Base-by-base conservation (phyloP, 2,329 filamentous ascomycete species). In the Aspergillus terreus region DNA sequence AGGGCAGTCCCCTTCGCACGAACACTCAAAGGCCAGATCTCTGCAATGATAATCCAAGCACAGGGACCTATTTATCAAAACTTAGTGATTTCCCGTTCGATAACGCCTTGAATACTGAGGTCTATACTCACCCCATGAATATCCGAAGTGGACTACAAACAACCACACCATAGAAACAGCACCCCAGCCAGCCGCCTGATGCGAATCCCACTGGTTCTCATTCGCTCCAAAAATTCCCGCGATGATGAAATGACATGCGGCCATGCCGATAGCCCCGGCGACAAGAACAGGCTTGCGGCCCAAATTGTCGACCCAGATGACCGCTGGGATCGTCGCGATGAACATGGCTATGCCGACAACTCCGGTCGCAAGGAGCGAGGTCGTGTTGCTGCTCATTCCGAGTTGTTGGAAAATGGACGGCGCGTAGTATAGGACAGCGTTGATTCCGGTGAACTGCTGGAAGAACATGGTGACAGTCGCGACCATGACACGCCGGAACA, bases 1-100 rank as follows among this genome's bases (percentile, higher is more conserved):
- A 91, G 73, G 0, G 86, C 78, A 11, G 87, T 85, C 38, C 87
- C 87, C 53, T 90, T 88, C 0, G 87, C 81, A 2, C 86, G 79
- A 9, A 83, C 83, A 52, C 81, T 84, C 4, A 90, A 71, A 0
- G 87, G 87, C 83, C 85, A 91, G 40, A 91, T 82, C 69, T 90
- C 87, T 2, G 85, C 82, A 2, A 89, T 80, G 50, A 91, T 77
- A 54, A 89, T 87, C 87, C 87, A 90, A 0, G 84, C 81, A 60
- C 83, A 85, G 2, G 86, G 86, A 0, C 48, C 51, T 52, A 14
- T 12, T 10, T 3, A 9, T 23, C 23, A 9, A n/a, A n/a, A 4
- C 21, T 46, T n/a, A 46, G 15, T 23, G 27, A 30, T 30, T 10
- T 4, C 7, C 36, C 2, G 23, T 46, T 38, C 4, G 27, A 30